Conservation (phyloP, 495 filamentous ascomycete species). For the Talaromyces thailandensis region DNA sequence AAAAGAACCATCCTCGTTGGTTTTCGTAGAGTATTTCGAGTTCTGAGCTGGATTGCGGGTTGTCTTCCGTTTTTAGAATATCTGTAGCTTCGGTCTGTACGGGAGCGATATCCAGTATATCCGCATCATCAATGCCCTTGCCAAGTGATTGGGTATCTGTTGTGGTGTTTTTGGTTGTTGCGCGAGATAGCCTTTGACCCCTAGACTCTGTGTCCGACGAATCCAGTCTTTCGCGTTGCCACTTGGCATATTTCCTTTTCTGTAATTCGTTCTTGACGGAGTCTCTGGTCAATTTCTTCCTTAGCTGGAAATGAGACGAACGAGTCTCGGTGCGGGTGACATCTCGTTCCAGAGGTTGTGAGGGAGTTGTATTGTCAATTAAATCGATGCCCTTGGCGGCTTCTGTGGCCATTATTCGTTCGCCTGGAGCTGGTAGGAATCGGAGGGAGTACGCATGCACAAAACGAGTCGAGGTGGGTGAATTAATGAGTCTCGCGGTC, state of each 20-base stretch:
- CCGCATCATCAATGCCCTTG: background rate
- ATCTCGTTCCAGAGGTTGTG: constrained; percentile 14
- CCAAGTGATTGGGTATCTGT: background rate
- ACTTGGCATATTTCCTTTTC: constrained; percentile 54
- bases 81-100: constrained; percentile 6
- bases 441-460: background rate
- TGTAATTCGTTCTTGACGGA: constrained; percentile 36
- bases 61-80: constrained; percentile 10
- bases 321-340: constrained; percentile 14
- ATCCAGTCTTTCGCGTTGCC: constrained; percentile 42
- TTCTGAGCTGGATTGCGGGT: constrained; percentile 23
- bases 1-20: constrained; percentile 75
- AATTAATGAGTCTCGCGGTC: background rate
- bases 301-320: constrained; percentile 13
- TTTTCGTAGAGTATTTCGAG: constrained; percentile 96
- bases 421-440: background rate
- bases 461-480: background rate
- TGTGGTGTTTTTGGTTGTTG: constrained; percentile 17
- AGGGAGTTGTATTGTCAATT: constrained; percentile 32
- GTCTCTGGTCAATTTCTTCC: constrained; percentile 24
- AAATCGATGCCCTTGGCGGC: constrained; percentile 16
- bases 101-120: background rate
- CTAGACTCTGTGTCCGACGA: constrained; percentile 14
- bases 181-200: constrained; percentile 11
- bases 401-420: background rate